Evolutionary conservation across 2,329 filamentous ascomycete species (phyloP).

Genomic region (Cercospora berteroae): DNA sequence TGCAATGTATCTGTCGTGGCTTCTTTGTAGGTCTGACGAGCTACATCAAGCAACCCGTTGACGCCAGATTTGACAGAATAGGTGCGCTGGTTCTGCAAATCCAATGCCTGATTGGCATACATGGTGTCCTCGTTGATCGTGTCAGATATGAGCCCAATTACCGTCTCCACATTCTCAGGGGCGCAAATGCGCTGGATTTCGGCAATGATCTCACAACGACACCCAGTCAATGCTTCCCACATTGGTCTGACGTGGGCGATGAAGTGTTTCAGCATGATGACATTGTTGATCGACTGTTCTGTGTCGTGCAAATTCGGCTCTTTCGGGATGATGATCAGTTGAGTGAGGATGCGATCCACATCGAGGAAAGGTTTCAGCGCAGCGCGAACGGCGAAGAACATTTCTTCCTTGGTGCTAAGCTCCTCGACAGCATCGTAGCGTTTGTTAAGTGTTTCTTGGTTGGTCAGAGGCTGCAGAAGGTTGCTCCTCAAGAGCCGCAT

Average conservation of each 20-base stretch:
- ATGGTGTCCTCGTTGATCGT: constrained; percentile 78
- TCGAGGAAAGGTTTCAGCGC: constrained; percentile 75
- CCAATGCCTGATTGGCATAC: constrained; percentile 75
- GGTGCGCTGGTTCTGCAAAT: constrained; percentile 82
- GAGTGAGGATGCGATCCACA: constrained; percentile 74
- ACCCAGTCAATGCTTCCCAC: constrained; percentile 64
- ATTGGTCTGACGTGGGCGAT: constrained; percentile 66
- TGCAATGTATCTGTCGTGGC: constrained; percentile 73
- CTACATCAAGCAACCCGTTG: constrained; percentile 83
- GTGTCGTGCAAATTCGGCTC: constrained; percentile 65
- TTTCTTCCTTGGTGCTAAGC: constrained; percentile 74
- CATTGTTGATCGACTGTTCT: constrained; percentile 80
- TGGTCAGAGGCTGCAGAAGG: constrained; percentile 83
- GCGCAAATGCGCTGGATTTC: constrained; percentile 68
- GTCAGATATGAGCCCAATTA: constrained; percentile 63
- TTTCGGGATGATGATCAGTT: constrained; percentile 75
- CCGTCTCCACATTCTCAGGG: constrained; percentile 58
- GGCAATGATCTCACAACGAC: constrained; percentile 62
- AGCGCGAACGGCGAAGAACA: constrained; percentile 76
- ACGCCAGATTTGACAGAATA: constrained; percentile 88
- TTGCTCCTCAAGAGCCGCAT: constrained; percentile 77
- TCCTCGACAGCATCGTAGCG: constrained; percentile 84
- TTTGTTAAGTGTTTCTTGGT: constrained; percentile 62
- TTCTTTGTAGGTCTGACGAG: constrained; percentile 86
- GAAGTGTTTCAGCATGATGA: constrained; percentile 84